A percentile compares a stretch with the other conserved stretches of the same genome.
phyloP scores from a whole-genome alignment of 306 rosid species.

The Trifolium dubium region DNA sequence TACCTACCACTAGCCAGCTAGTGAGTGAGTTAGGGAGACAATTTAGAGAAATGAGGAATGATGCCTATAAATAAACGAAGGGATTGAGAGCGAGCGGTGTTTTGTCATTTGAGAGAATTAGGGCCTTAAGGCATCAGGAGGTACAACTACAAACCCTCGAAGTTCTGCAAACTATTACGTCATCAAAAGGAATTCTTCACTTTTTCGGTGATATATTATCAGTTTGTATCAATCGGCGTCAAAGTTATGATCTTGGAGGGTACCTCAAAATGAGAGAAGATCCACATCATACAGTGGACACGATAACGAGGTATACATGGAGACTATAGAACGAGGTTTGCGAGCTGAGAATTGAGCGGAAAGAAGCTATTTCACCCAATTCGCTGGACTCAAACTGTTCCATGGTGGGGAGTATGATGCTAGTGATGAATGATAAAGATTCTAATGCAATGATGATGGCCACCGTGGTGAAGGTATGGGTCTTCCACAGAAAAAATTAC shows the following conservation, averaged over 20 bases:
- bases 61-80: not conserved
- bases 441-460: not conserved
- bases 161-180: not conserved
- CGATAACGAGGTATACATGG: too few species aligned
- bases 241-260: not conserved
- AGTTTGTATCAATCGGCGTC: not conserved
- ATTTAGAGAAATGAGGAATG: not conserved
- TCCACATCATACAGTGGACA: too few species aligned
- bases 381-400: too few species aligned
- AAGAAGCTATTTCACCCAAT: too few species aligned
- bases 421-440: not conserved
- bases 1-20: too few species aligned
- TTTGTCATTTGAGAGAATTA: not conserved
- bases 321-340: too few species aligned
- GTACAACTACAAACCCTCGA: not conserved
- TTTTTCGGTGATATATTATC: not conserved
- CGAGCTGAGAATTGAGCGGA: too few species aligned
- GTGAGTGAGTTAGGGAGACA: not conserved
- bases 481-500: not conserved
- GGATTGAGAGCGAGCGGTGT: not conserved
- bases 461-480: not conserved
- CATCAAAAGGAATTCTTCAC: not conserved
- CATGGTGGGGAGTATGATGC: not conserved
- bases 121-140: not conserved
- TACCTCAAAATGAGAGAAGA: not conserved